These are phyloP conservation scores for Diaporthe capsici DNA, from an alignment of 2,329 filamentous ascomycete species.

Conservation along the genomic window DNA sequence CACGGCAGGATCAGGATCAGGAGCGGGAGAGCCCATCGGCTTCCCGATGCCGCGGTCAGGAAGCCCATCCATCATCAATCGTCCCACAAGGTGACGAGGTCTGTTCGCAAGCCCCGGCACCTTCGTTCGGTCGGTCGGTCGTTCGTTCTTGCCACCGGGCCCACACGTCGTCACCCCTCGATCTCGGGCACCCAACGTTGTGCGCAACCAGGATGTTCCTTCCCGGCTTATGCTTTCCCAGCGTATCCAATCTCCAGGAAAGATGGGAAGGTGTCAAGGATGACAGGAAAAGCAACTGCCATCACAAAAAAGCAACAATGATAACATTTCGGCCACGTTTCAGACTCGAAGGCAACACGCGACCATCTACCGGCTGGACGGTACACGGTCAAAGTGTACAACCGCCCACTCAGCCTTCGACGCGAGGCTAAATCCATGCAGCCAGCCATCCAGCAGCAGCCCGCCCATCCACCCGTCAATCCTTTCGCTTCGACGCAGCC, in stretches of 20 bases:
- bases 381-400: conserved; percentile 7
- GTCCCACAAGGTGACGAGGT: conserved; percentile 14
- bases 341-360: conserved; percentile 34
- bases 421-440: conserved; percentile 16
- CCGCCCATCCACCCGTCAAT: neutral
- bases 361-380: conserved; percentile 30
- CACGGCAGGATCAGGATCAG: conserved; percentile 7
- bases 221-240: conserved; percentile 14
- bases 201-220: conserved; percentile 11
- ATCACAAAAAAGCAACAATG: conserved; percentile 18
- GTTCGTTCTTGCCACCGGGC: neutral
- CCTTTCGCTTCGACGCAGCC: conserved; percentile 11
- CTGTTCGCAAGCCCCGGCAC: conserved; percentile 7
- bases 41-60: neutral
- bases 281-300: neutral
- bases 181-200: conserved; percentile 25
- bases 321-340: conserved; percentile 35
- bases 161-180: conserved; percentile 17
- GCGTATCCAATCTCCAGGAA: conserved; percentile 17
- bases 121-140: neutral
- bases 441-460: neutral
- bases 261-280: neutral
- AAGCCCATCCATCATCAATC: neutral
- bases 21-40: conserved; percentile 1
- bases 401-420: conserved; percentile 2